Base-by-base conservation (phyloP, 139 green algal species). In the Deuterostichococcus epilithicus region DNA sequence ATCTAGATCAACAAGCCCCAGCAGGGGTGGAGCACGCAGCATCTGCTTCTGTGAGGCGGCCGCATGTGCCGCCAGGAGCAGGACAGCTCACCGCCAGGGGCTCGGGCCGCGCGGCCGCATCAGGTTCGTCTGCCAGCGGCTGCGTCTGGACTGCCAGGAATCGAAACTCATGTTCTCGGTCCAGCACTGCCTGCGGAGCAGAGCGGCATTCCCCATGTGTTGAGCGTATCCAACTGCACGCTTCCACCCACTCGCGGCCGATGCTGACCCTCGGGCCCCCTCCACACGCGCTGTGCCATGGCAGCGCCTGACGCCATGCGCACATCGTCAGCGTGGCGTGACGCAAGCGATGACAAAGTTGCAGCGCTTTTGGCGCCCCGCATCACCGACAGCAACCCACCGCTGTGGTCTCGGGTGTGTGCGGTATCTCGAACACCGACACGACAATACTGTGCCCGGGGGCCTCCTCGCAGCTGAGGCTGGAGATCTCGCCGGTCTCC, bases 101-200 rank as follows among this genome's bases (percentile, higher is more conserved):
- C 26, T 63, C 52, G 5, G 3, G 52, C 18, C 28, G 52, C 10
- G 10, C 52, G 26, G 75, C 34, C 52, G 60, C 58, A 3, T 25
- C 33, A 36, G 68, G 28, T 22, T 37, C 23, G 18, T 85, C 81
- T 3, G 82, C 63, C 18, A 90, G 72, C 25, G 78, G 75, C 33
- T 73, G 69, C 0, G 85, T 77, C 37, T 86, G 33, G 66, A 97
- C 93, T 22, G 84, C 90, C 32, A 93, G 74, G 52, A 97, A 96
- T 23, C 87, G 80, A 76, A 97, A 97, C 86, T 98, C 94, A 73
- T 97, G 90, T 83, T 98, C 94, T 18, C 94, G 77, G 36, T 89
- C 80, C 4, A 97, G 88, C 70, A 96, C 97, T 10, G 90, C 92
- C 18, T 79, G 42, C 67, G 44, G 20, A 28, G 42, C 42, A 52